Percentiles rank a stretch among this genome's conserved stretches.
These are phyloP conservation scores for Hyaloperonospora arabidopsidis DNA, from an alignment of 352 stramenopile species.

Conservation along the genomic window DNA sequence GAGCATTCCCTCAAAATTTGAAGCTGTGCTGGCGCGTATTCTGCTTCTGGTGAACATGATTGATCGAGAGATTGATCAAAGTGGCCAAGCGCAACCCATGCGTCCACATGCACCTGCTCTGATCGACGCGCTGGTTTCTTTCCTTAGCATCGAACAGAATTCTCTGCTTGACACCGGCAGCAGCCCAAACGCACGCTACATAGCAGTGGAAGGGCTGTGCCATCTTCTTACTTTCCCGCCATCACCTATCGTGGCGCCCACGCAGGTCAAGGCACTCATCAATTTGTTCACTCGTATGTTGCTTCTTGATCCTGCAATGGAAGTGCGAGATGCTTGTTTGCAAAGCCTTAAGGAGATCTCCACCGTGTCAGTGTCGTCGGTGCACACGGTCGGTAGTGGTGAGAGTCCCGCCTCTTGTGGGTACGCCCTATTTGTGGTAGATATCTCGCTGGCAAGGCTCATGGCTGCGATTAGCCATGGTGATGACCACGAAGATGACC, in stretches of 20 bases:
- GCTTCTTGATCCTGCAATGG: constrained; percentile 47
- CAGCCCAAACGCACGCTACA: constrained; percentile 45
- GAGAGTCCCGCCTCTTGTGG: constrained; percentile 31
- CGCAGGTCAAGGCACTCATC: constrained; percentile 60
- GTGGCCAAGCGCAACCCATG: constrained; percentile 59
- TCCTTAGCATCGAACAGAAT: constrained; percentile 36
- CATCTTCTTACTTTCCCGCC: constrained; percentile 75
- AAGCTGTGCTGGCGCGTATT: constrained; percentile 58
- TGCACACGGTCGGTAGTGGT: constrained; percentile 7
- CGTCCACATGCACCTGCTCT: constrained; percentile 49
- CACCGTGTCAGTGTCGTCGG: constrained; percentile 34
- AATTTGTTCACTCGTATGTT: constrained; percentile 68
- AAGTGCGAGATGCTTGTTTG: constrained; percentile 63
- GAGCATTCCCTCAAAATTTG: constrained; percentile 46
- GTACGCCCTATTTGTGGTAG: constrained; percentile 65
- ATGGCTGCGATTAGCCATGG: constrained; percentile 46
- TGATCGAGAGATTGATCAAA: constrained; percentile 78
- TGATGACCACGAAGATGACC: constrained; percentile 26
- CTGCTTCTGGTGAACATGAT: constrained; percentile 75
- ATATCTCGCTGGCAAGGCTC: constrained; percentile 64
- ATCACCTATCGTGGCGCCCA: constrained; percentile 58
- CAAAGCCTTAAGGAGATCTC: constrained; percentile 64
- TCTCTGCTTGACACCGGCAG: constrained; percentile 15
- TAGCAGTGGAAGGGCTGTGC: constrained; percentile 58
- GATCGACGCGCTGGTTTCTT: constrained; percentile 52